phyloP scores from a whole-genome alignment of 495 filamentous ascomycete species.

The Hypomontagnella monticulosa region DNA sequence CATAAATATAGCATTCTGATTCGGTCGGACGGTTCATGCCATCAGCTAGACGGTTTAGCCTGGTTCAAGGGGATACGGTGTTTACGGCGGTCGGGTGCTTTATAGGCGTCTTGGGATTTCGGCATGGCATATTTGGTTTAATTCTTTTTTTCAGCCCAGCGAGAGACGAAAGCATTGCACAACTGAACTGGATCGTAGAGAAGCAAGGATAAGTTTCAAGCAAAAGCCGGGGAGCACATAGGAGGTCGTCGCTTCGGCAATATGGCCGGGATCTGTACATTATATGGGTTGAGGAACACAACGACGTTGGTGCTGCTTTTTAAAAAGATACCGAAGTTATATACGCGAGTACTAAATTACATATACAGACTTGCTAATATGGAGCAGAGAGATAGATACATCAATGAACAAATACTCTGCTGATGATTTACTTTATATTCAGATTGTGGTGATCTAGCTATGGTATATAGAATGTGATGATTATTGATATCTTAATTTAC shows the following conservation, averaged over 20 bases:
- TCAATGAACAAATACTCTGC: slow-evolving; percentile 19
- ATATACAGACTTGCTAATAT: slow-evolving; percentile 26
- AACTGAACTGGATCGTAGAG: slow-evolving; percentile 15
- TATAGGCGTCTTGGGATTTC: slow-evolving; percentile 33
- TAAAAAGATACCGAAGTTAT: slow-evolving; percentile 20
- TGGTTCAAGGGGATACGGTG: slow-evolving; percentile 24
- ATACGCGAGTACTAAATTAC: slow-evolving; percentile 20
- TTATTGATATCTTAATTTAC: too few species aligned
- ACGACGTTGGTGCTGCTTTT: slow-evolving; percentile 9
- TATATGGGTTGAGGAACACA: slow-evolving; percentile 1
- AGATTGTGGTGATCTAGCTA: not conserved
- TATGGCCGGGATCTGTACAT: slow-evolving; percentile 27
- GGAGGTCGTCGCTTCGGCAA: slow-evolving; percentile 2
- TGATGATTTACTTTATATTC: not conserved
- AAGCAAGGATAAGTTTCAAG: slow-evolving; percentile 2
- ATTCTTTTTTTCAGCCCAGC: not conserved
- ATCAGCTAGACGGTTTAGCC: slow-evolving; percentile 32
- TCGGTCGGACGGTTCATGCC: slow-evolving; percentile 31
- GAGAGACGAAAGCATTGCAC: slow-evolving; percentile 34
- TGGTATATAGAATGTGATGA: too few species aligned
- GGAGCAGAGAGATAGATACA: slow-evolving; percentile 30
- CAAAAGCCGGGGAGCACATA: slow-evolving; percentile 12
- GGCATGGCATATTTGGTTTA: slow-evolving; percentile 33
- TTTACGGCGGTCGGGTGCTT: slow-evolving; percentile 9
- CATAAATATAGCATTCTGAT: slow-evolving; percentile 35